Conservation (phyloP, 108 stramenopile species). For the Pseudonitzschia delicatissima region DNA sequence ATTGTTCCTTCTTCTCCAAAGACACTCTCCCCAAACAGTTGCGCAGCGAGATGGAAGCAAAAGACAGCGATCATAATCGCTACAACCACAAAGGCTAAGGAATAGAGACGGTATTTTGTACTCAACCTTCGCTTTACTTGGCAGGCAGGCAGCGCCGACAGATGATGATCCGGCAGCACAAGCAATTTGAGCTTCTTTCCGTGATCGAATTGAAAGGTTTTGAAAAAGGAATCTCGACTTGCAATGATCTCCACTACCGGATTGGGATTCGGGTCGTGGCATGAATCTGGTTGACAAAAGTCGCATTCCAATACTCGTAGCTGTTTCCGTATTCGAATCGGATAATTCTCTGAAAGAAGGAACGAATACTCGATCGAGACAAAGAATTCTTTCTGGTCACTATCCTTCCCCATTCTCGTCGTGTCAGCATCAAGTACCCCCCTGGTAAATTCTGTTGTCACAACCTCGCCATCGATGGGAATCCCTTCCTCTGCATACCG, state of each 20-base stretch:
- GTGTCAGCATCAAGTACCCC: constrained; percentile 1
- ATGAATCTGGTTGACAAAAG: constrained; percentile 8
- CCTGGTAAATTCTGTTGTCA: constrained; percentile 18
- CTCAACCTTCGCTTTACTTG: constrained; percentile 17
- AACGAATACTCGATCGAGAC: constrained; percentile 21
- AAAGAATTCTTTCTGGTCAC: constrained; percentile 20
- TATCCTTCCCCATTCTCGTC: neutral
- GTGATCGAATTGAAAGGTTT: constrained; percentile 17
- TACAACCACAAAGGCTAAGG: neutral
- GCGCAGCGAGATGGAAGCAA: constrained; percentile 14
- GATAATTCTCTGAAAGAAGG: constrained; percentile 7
- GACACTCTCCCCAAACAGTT: neutral
- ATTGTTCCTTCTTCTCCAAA: neutral
- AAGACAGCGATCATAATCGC: constrained; percentile 13
- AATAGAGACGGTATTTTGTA: constrained; percentile 1
- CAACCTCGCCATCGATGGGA: constrained; percentile 14
- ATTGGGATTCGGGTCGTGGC: neutral
- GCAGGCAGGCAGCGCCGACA: constrained; percentile 16
- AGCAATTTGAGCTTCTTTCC: constrained; percentile 15
- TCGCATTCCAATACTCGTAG: constrained; percentile 16
- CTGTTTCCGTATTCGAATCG: constrained; percentile 28
- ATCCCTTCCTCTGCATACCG: constrained; percentile 20
- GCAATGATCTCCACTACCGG: neutral
- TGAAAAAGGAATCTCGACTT: constrained; percentile 19
- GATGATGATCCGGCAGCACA: constrained; percentile 9